Conservation (phyloP, 306 rosid genomes). For the Lathyrus sativus region DNA sequence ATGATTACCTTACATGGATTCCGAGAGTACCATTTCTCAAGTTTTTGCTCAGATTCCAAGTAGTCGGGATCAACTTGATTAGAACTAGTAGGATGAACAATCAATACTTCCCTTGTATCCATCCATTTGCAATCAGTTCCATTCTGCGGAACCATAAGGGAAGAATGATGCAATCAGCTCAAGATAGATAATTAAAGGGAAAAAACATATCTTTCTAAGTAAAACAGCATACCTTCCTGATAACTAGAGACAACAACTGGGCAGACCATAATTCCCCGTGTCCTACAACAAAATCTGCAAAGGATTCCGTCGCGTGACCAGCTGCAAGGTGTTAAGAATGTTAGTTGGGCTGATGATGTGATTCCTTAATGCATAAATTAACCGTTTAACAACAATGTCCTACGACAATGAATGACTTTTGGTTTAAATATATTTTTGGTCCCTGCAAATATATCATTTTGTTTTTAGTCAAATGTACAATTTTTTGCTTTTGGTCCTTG, state of each 20-base stretch:
- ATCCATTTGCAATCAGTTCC: conserved; percentile 90
- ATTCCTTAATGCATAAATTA: conserved; percentile 26
- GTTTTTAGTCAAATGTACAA: background rate
- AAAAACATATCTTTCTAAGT: conserved; percentile 19
- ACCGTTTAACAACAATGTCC: conserved; percentile 20
- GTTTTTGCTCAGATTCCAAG: conserved; percentile 66
- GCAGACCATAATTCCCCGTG: conserved; percentile 99
- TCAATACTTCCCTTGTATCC: conserved; percentile 97
- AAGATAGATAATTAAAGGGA: conserved; percentile 26
- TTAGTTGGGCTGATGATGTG: conserved; percentile 36
- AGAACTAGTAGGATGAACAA: conserved; percentile 82
- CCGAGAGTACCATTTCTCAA: conserved; percentile 75
- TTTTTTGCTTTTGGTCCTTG: background rate
- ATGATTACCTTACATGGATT: conserved; percentile 71
- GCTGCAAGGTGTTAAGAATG: conserved; percentile 62
- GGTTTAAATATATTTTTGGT: background rate
- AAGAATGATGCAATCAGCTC: conserved; percentile 31
- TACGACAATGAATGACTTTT: background rate
- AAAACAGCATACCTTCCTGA: conserved; percentile 69
- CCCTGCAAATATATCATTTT: background rate
- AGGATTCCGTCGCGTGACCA: conserved; percentile 98
- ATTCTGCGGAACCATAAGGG: conserved; percentile 53
- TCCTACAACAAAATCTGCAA: conserved; percentile 94
- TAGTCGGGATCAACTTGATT: conserved; percentile 98
- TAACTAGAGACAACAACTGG: conserved; percentile 70